A percentile compares a stretch with the other conserved stretches of the same genome.
phyloP scores from a whole-genome alignment of 768 basidiomycete genomes.

The Mycena vulgaris region DNA sequence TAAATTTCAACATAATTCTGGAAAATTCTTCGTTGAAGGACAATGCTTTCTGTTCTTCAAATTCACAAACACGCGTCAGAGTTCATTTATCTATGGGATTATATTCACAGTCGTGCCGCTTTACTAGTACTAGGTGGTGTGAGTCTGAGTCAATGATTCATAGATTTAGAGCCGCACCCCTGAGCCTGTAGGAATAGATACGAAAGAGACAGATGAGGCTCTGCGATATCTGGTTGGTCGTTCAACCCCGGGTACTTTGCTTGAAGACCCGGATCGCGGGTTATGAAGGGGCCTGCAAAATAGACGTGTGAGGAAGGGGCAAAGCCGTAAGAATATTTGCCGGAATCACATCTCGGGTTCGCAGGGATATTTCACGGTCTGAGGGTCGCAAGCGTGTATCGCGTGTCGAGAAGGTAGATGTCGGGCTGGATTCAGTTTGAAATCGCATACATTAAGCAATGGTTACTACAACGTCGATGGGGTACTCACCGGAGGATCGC shows the following conservation, averaged over 20 bases:
- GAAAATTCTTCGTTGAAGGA: no score
- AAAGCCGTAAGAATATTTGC: not conserved
- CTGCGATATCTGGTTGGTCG: constrained; percentile 33
- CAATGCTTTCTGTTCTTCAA: no score
- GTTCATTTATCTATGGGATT: not conserved
- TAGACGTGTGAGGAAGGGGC: not conserved
- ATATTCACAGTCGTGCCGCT: not conserved
- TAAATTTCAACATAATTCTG: no score
- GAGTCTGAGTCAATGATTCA: not conserved
- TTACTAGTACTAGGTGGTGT: not conserved
- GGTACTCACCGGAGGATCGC: constrained; percentile 19
- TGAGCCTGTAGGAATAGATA: constrained; percentile 25
- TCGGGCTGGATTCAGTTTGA: not conserved
- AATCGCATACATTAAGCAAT: not conserved
- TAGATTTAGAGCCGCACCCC: not conserved
- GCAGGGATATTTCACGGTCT: constrained; percentile 1
- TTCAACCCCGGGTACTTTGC: constrained; percentile 27
- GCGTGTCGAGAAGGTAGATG: not conserved
- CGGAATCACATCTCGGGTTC: constrained; percentile 18
- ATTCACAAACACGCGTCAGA: no score
- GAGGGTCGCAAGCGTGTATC: not conserved
- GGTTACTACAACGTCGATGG: no score
- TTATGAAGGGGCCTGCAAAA: not conserved
- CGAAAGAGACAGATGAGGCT: constrained; percentile 33
- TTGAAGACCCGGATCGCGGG: constrained; percentile 3